These are phyloP conservation scores for Pseudonitzschia delicatissima DNA, from an alignment of 108 stramenopile genomes.

Conservation along the genomic window DNA sequence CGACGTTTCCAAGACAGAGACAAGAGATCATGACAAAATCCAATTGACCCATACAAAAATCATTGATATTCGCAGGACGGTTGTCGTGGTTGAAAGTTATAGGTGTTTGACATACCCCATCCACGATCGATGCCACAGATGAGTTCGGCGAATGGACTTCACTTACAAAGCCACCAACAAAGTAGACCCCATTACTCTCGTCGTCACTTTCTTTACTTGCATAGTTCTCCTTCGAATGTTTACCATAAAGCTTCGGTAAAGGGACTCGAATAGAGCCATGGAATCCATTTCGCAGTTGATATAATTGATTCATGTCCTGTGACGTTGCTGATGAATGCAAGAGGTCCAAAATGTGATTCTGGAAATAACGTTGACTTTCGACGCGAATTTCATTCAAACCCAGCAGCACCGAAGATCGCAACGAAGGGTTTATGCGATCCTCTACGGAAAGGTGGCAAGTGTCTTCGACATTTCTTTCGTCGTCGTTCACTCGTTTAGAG, in stretches of 20 bases:
- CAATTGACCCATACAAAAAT: constrained; percentile 37
- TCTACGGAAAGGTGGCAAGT: constrained; percentile 20
- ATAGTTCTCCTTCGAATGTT: background rate
- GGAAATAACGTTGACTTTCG: constrained; percentile 8
- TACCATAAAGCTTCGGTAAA: background rate
- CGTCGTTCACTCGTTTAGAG: background rate
- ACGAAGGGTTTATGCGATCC: background rate
- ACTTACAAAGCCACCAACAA: constrained; percentile 17
- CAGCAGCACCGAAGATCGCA: background rate
- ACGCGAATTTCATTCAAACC: constrained; percentile 23
- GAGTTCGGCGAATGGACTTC: background rate
- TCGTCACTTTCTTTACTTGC: background rate
- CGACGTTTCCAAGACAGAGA: constrained; percentile 40
- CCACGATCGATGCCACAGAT: constrained; percentile 9
- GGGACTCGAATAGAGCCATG: constrained; percentile 25
- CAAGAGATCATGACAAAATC: constrained; percentile 48
- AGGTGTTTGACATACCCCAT: constrained; percentile 18
- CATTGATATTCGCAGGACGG: background rate
- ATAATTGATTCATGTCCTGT: background rate
- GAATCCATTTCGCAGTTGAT: constrained; percentile 14
- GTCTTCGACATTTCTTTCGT: background rate
- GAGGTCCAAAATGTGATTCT: background rate
- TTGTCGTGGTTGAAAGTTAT: background rate
- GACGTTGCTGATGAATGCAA: background rate
- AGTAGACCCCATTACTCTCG: background rate